Percentiles rank a stretch among this genome's conserved stretches.
Evolutionary conservation across 306 rosid genomes (phyloP).

Genomic region (Sindora glabra): DNA sequence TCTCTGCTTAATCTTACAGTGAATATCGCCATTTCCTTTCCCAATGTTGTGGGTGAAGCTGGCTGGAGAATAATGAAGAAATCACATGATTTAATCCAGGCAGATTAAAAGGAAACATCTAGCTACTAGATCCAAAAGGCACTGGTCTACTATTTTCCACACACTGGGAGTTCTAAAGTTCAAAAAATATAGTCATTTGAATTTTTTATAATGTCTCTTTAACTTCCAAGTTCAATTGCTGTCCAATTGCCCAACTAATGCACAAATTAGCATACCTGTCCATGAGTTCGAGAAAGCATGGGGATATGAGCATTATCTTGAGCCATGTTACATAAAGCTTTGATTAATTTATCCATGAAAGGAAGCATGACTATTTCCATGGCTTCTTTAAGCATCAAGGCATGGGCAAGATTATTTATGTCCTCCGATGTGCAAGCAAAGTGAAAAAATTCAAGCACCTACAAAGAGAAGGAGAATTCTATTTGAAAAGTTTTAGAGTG

Average conservation of each 20-base stretch:
- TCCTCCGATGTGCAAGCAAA: constrained; percentile 92
- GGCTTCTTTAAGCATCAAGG: constrained; percentile 78
- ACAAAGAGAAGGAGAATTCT: neutral
- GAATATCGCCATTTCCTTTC: constrained; percentile 93
- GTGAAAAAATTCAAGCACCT: constrained; percentile 93
- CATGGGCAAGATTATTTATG: constrained; percentile 88
- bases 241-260: neutral
- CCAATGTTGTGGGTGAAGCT: constrained; percentile 91
- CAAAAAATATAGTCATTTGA: neutral
- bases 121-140: neutral
- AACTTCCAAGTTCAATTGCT: neutral
- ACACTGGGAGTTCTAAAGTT: neutral
- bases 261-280: constrained; percentile 55
- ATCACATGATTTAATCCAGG: neutral
- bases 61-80: constrained; percentile 35
- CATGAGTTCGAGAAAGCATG: constrained; percentile 90
- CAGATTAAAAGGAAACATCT: neutral
- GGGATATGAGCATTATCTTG: constrained; percentile 63
- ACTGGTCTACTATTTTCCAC: neutral
- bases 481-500: neutral
- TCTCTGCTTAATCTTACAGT: constrained; percentile 73
- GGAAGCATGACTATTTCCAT: constrained; percentile 54
- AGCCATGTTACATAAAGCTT: constrained; percentile 51
- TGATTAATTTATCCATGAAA: constrained; percentile 50
- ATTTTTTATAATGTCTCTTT: neutral